Evolutionary conservation across 208 protist species (phyloP), one percentile per base, ranked within the genome.

Genomic region (Leishmania braziliensis): DNA sequence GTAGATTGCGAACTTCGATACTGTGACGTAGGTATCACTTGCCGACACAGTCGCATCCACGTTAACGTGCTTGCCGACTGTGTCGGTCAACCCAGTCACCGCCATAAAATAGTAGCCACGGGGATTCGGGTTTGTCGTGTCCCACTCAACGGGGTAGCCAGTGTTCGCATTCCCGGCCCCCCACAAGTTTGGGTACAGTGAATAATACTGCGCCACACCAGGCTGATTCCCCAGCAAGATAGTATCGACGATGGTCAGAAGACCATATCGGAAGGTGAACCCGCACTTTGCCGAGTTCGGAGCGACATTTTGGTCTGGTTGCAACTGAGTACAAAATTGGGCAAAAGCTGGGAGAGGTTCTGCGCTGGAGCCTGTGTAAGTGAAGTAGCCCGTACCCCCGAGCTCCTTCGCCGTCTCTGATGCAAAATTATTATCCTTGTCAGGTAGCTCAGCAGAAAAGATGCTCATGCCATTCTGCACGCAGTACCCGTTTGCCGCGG

Each of bases 381-480:
- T 78, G 39, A 58, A 69, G 56, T 72, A 79, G 63, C 63, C 60
- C 26, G 60, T 50, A 18, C 48, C 20, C 18, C 62, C 75, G 14
- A 78, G n/a, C 58, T 78, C 43, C 58, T 46, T 66, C 12, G 60
- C 75, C 1, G 75, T 18, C 12, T 78, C 56, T 18, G 62, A 23
- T 18, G 58, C 58, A 23, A 79, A 79, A 51, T 16, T 36, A 68
- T 79, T 23, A 43, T 69, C 63, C 63, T 58, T 70, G 18, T 18
- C 39, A 0, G 56, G 56, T 18, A 68, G 20, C 50, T 79, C 76
- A 5, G 60, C 54, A n/a, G 60, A 71, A 46, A 79, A 79, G 63
- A 79, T 79, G 26, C 43, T 79, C 76, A 79, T 79, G 46, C 76
- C 76, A 8, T 72, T 79, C 36, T 79, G n/a, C 76, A 79, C 14